Conservation (phyloP, 805 yeast genomes). For the Teunomyces kruisii region DNA sequence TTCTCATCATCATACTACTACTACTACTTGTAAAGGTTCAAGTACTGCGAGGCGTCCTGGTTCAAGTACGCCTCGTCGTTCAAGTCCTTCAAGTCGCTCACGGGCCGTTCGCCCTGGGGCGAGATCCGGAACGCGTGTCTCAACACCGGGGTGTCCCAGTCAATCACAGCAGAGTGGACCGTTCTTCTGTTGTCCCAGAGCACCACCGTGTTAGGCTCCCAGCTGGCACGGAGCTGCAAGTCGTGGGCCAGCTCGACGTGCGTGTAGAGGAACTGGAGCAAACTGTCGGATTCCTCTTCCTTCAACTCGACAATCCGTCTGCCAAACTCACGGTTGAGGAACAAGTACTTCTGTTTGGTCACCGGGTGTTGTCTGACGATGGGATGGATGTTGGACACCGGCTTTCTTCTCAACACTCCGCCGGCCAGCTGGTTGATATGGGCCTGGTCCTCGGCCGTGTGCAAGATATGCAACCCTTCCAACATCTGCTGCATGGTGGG, state of each 20-base stretch:
- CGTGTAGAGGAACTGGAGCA: conserved; percentile 56
- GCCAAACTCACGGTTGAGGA: conserved; percentile 61
- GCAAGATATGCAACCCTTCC: conserved; percentile 62
- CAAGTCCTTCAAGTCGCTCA: conserved; percentile 38
- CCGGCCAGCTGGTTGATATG: conserved; percentile 52
- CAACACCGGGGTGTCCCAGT: conserved; percentile 66
- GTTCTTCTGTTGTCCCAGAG: conserved; percentile 79
- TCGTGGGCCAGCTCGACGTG: conserved; percentile 57
- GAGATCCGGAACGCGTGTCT: conserved; percentile 77
- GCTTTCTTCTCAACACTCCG: conserved; percentile 63
- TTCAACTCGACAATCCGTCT: conserved; percentile 70
- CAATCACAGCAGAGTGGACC: conserved; percentile 66
- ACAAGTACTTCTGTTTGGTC: conserved; percentile 60
- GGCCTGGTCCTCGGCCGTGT: conserved; percentile 73
- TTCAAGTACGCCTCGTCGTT: conserved; percentile 14
- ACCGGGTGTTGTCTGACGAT: conserved; percentile 74
- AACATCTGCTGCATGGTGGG: conserved; percentile 60
- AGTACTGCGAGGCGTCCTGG: conserved; percentile 1
- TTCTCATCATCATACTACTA: too few relatives aligned
- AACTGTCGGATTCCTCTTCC: conserved; percentile 63
- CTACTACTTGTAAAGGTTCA: background rate
- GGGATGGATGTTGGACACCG: conserved; percentile 66
- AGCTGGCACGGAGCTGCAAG: conserved; percentile 65
- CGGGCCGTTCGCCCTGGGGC: conserved; percentile 71
- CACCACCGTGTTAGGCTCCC: conserved; percentile 71